Percentiles rank a stretch among this genome's conserved stretches.
Evolutionary conservation across 2,329 filamentous ascomycete genomes (phyloP).

Genomic region (Talaromyces verruculosus): DNA sequence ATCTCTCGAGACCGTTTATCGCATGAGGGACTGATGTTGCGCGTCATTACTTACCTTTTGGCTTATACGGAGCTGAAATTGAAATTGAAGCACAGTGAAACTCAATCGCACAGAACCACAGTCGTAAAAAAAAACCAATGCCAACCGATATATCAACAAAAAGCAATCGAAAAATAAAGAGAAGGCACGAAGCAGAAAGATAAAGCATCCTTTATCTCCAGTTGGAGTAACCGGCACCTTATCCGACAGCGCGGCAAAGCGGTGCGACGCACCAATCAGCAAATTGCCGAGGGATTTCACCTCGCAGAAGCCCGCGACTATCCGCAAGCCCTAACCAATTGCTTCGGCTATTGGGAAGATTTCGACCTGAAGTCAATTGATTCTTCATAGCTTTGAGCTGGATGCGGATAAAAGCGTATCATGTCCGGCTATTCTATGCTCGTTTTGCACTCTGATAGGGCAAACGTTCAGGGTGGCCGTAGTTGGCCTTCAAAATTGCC

Average conservation of each 20-base stretch:
- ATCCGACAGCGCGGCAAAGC: not conserved
- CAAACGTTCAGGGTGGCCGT: not conserved
- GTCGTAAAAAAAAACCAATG: not conserved
- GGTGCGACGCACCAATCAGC: not conserved
- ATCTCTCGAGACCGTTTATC: not conserved
- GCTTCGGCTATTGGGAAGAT: not conserved
- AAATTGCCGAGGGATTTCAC: not conserved
- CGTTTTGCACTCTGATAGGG: not conserved
- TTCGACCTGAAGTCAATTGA: not conserved
- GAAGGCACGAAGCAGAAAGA: not conserved
- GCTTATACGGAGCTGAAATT: not conserved
- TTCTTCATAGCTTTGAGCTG: not conserved
- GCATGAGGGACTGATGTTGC: not conserved
- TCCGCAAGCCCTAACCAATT: not conserved
- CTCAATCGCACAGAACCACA: not conserved
- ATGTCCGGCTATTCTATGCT: not conserved
- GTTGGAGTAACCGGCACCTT: not conserved
- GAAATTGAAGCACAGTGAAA: too few relatives aligned
- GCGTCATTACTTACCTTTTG: not conserved
- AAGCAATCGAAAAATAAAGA: not conserved
- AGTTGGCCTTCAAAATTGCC: not conserved
- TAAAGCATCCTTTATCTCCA: not conserved
- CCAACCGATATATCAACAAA: not conserved
- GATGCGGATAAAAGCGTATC: not conserved
- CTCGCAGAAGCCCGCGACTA: not conserved